Percentiles rank a stretch among this genome's conserved stretches.
Evolutionary conservation across 169 alveolate species (phyloP).

Genomic region (Blepharisma undulans): DNA sequence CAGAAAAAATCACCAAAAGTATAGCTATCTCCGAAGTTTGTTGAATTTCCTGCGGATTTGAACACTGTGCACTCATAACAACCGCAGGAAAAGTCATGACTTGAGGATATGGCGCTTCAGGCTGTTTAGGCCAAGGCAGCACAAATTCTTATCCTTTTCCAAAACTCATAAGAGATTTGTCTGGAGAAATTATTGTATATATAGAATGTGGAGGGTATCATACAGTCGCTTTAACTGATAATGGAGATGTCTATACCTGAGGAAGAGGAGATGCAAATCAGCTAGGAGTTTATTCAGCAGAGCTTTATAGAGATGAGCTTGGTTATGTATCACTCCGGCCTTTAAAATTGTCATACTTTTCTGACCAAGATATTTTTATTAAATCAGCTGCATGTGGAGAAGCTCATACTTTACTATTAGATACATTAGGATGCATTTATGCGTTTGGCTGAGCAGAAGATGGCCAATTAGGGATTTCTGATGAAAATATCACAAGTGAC

Average conservation of each 20-base stretch:
- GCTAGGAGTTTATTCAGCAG: slow-evolving; percentile 26
- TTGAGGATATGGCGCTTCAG: slow-evolving; percentile 79
- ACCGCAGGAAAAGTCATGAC: slow-evolving; percentile 47
- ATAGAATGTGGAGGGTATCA: slow-evolving; percentile 93
- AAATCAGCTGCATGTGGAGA: slow-evolving; percentile 72
- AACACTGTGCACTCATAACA: slow-evolving; percentile 57
- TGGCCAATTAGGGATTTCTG: slow-evolving; percentile 72
- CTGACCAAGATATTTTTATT: not conserved
- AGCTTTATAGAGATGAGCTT: slow-evolving; percentile 42
- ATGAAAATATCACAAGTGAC: not conserved
- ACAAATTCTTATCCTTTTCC: slow-evolving; percentile 48
- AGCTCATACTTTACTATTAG: slow-evolving; percentile 75
- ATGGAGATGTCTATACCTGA: slow-evolving; percentile 84
- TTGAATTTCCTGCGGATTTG: slow-evolving; percentile 63
- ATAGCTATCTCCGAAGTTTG: not conserved
- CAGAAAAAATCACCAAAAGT: slow-evolving; percentile 10
- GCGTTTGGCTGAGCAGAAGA: slow-evolving; percentile 77
- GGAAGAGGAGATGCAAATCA: slow-evolving; percentile 90
- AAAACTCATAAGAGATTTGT: slow-evolving; percentile 24
- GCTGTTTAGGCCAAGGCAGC: slow-evolving; percentile 66
- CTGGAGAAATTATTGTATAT: slow-evolving; percentile 47
- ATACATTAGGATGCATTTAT: slow-evolving; percentile 65
- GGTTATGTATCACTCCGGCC: slow-evolving; percentile 40
- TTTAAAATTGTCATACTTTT: slow-evolving; percentile 42
- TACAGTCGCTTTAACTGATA: slow-evolving; percentile 78